Percentiles rank a stretch among this genome's conserved stretches.
These are phyloP conservation scores for Cercospora berteroae DNA, from an alignment of 2,329 filamentous ascomycete species.

Conservation along the genomic window DNA sequence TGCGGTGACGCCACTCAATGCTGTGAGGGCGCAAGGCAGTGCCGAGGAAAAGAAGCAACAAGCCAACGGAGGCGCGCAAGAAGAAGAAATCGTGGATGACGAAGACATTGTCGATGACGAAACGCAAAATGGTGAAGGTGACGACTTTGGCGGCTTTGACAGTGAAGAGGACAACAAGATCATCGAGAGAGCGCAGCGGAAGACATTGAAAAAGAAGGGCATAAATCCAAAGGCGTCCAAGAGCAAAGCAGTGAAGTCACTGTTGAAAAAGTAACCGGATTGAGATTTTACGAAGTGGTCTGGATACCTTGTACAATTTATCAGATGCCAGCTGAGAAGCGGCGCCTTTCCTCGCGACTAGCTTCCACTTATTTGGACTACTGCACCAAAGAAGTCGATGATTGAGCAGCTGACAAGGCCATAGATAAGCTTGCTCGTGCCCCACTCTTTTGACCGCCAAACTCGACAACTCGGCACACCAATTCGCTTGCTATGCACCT, in stretches of 20 bases:
- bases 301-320: background rate
- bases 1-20: conserved; percentile 67
- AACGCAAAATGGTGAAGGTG: conserved; percentile 55
- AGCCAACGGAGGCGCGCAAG: conserved; percentile 25
- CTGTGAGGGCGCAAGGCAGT: conserved; percentile 45
- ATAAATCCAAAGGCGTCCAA: conserved; percentile 45
- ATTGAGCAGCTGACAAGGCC: background rate
- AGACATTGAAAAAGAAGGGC: conserved; percentile 47
- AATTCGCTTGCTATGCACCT: background rate
- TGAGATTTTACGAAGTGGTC: background rate
- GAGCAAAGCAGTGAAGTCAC: conserved; percentile 25
- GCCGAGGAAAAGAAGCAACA: conserved; percentile 35
- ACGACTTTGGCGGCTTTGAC: conserved; percentile 51
- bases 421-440: background rate
- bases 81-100: conserved; percentile 58
- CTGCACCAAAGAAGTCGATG: no score
- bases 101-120: conserved; percentile 40
- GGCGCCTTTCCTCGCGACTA: background rate
- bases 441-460: background rate
- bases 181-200: conserved; percentile 48
- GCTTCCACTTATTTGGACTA: background rate
- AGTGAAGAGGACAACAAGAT: conserved; percentile 51
- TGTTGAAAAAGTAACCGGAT: conserved; percentile 14
- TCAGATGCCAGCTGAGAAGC: background rate
- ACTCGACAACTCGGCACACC: background rate